Conservation (phyloP, 371 early-diverging fungal genomes). For the Mortierella sp. region DNA sequence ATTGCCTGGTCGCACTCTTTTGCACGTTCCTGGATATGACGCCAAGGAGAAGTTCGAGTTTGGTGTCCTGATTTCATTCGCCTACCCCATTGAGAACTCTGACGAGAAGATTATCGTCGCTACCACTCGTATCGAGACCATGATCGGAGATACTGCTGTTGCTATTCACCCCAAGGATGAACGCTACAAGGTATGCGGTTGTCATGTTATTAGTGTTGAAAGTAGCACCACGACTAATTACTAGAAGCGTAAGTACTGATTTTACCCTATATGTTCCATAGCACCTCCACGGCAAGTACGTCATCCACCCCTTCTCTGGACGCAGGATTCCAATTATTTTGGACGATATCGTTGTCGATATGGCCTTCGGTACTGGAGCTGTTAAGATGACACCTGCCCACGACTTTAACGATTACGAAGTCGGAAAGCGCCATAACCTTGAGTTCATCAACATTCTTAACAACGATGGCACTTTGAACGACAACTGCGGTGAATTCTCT, state of each 20-base stretch:
- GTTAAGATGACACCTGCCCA: slow-evolving; percentile 99
- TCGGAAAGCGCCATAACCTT: slow-evolving; percentile 96
- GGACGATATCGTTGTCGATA: slow-evolving; percentile 94
- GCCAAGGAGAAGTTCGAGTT: slow-evolving; percentile 95
- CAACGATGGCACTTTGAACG: slow-evolving; percentile 96
- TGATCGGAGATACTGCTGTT: slow-evolving; percentile 99
- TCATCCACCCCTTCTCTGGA: slow-evolving; percentile 95
- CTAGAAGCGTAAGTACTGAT: not conserved
- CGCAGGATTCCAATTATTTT: slow-evolving; percentile 94
- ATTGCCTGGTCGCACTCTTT: slow-evolving; percentile 85
- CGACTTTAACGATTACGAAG: slow-evolving; percentile 98
- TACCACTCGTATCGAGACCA: slow-evolving; percentile 99
- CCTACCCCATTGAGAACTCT: slow-evolving; percentile 87
- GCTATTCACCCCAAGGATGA: slow-evolving; percentile 93
- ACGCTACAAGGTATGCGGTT: slow-evolving; percentile 70
- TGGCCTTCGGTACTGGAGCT: slow-evolving; percentile 98
- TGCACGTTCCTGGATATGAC: slow-evolving; percentile 93
- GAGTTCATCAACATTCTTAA: slow-evolving; percentile 96
- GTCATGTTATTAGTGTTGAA: not conserved
- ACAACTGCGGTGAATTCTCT: slow-evolving; percentile 87
- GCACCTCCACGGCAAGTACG: slow-evolving; percentile 94
- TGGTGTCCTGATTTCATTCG: slow-evolving; percentile 97
- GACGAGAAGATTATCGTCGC: slow-evolving; percentile 95
- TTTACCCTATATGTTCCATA: slow-evolving; percentile 7
- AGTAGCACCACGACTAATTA: not conserved